Percentiles rank a stretch among this genome's conserved stretches.
These are phyloP conservation scores for Paulownia fortunei DNA, from an alignment of 257 asterid species.

Conservation along the genomic window DNA sequence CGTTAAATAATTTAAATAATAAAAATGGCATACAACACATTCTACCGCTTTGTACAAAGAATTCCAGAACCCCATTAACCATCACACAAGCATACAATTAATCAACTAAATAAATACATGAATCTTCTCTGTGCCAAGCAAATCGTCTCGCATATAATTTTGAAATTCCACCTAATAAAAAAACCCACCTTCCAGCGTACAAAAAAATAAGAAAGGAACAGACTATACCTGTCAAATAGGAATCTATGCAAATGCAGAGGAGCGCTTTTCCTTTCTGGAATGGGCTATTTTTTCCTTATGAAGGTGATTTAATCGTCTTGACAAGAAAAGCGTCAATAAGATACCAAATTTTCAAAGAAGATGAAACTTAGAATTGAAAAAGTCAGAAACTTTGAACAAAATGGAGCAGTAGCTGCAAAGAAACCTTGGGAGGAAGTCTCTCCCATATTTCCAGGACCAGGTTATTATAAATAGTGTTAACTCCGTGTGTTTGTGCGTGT, in stretches of 20 bases:
- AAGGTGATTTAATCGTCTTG: neutral
- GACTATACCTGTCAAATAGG: constrained; percentile 33
- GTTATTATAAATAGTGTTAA: constrained; percentile 17
- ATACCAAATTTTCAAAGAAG: neutral
- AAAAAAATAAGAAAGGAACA: constrained; percentile 12
- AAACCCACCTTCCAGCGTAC: constrained; percentile 18
- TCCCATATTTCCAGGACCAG: constrained; percentile 16
- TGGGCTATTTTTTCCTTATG: constrained; percentile 10
- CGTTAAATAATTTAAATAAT: neutral
- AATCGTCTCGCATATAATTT: neutral
- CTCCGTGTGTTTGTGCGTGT: constrained; percentile 5
- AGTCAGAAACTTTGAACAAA: constrained; percentile 20
- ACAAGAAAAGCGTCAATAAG: neutral
- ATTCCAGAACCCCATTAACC: constrained; percentile 11
- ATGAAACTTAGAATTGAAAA: constrained; percentile 25
- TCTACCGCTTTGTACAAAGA: neutral
- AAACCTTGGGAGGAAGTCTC: constrained; percentile 28
- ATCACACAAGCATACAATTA: constrained; percentile 1
- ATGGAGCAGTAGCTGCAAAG: constrained; percentile 27
- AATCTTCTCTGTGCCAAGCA: neutral
- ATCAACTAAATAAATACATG: neutral
- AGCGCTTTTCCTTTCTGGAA: neutral
- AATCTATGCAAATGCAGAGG: constrained; percentile 16
- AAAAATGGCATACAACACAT: constrained; percentile 14
- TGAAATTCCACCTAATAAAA: neutral